Percentiles rank a stretch among this genome's conserved stretches.
phyloP scores from a whole-genome alignment of 2,329 filamentous ascomycete species.

The Alternaria viburni region DNA sequence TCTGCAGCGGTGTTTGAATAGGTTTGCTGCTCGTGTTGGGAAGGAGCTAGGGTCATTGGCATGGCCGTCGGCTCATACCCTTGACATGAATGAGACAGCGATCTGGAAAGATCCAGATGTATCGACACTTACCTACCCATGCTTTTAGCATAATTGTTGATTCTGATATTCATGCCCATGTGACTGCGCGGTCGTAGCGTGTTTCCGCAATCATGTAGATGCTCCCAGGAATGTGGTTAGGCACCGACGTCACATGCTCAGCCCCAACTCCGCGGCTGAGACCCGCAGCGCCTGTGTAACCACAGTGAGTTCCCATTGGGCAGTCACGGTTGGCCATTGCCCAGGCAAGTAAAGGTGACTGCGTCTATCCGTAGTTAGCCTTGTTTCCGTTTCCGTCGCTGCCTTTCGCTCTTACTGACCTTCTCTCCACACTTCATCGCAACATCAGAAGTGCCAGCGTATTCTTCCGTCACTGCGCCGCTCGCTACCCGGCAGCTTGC shows the following conservation, averaged over 20 bases:
- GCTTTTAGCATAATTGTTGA: not conserved
- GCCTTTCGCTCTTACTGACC: not conserved
- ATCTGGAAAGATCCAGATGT: not conserved
- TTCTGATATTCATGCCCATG: not conserved
- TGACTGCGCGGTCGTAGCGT: not conserved
- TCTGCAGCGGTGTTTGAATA: not conserved
- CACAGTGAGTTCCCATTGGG: not conserved
- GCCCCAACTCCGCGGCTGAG: not conserved
- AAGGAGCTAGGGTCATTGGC: not conserved
- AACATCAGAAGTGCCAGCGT: not conserved
- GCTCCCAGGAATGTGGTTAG: not conserved
- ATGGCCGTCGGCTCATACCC: not conserved
- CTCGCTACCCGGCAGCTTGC: not conserved
- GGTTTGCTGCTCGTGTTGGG: not conserved
- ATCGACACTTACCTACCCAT: not conserved
- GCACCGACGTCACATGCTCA: not conserved
- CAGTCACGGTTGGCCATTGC: not conserved
- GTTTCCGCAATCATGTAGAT: not conserved
- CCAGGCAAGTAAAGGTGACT: not conserved
- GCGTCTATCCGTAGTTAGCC: not conserved
- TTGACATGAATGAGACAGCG: not conserved
- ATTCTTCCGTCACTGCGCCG: not conserved
- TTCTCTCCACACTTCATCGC: not conserved
- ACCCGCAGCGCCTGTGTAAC: constrained; percentile 2
- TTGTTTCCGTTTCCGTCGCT: not conserved